phyloP scores from a whole-genome alignment of 495 filamentous ascomycete genomes.

The Penicillium salamii region DNA sequence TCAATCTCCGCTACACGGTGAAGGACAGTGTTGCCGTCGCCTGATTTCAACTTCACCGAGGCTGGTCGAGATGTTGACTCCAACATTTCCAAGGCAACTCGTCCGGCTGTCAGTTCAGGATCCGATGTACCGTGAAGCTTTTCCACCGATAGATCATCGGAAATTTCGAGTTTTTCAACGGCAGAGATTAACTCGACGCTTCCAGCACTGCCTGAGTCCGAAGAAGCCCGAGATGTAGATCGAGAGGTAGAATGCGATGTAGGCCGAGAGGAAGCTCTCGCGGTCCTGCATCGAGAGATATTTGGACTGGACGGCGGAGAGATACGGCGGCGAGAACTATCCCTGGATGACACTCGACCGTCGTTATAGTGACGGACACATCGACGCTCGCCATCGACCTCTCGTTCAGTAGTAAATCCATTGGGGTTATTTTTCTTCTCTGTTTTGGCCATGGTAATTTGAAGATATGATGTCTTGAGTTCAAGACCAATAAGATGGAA shows the following conservation, averaged over 20 bases:
- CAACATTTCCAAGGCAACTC: too few relatives aligned
- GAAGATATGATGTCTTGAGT: too few relatives aligned
- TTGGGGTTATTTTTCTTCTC: neutral
- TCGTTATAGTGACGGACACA: conserved; percentile 2
- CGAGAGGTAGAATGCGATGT: neutral
- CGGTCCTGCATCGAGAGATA: neutral
- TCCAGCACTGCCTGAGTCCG: too few relatives aligned
- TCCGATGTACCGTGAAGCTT: too few relatives aligned
- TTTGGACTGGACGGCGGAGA: neutral
- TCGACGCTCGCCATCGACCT: neutral
- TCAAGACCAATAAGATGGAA: too few relatives aligned
- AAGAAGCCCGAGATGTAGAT: neutral
- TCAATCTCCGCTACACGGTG: neutral
- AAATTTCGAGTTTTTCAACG: too few relatives aligned
- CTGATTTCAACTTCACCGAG: neutral
- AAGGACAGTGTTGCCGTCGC: neutral
- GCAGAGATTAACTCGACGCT: too few relatives aligned
- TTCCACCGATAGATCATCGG: too few relatives aligned
- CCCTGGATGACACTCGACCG: conserved; percentile 2
- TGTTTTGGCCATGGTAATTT: neutral
- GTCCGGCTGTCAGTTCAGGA: too few relatives aligned
- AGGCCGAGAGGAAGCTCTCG: too few relatives aligned
- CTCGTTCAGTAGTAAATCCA: conserved; percentile 1
- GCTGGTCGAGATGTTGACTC: neutral
- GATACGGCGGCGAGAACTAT: neutral